Percentiles rank a stretch among this genome's conserved stretches.
These are phyloP conservation scores for Kwoniella europaea DNA, from an alignment of 768 basidiomycete genomes.

Conservation along the genomic window DNA sequence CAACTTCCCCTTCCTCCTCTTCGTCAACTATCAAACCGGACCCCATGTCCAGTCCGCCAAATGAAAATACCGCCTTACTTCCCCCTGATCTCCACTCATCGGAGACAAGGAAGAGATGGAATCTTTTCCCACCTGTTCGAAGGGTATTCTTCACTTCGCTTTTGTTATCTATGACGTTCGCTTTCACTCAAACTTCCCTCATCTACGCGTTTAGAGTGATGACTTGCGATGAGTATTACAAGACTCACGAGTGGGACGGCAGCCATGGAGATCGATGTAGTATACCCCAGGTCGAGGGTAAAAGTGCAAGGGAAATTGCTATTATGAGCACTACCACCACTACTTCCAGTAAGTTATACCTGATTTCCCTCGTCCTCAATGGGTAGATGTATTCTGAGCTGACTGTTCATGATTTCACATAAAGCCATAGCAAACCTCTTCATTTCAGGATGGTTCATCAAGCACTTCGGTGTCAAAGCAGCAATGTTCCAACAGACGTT, in stretches of 20 bases:
- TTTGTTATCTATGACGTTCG: slow-evolving; percentile 43
- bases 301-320: slow-evolving; percentile 37
- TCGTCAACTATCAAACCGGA: slow-evolving; percentile 20
- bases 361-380: not conserved
- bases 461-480: slow-evolving; percentile 40
- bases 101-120: not conserved
- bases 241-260: slow-evolving; percentile 26
- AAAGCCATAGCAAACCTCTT: slow-evolving; percentile 54
- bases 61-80: slow-evolving; percentile 10
- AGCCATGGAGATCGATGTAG: slow-evolving; percentile 44
- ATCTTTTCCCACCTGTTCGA: slow-evolving; percentile 29
- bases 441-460: slow-evolving; percentile 48
- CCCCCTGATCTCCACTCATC: not conserved
- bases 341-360: slow-evolving; percentile 27
- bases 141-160: slow-evolving; percentile 43
- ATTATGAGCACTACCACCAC: slow-evolving; percentile 49
- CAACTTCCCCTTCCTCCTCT: slow-evolving; percentile 7
- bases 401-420: not conserved
- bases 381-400: not conserved
- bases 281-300: slow-evolving; percentile 38
- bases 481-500: slow-evolving; percentile 53
- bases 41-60: not conserved
- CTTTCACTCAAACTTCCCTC: slow-evolving; percentile 50
- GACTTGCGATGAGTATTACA: slow-evolving; percentile 54
- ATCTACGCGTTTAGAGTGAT: slow-evolving; percentile 51